Evolutionary conservation across 2,329 filamentous ascomycete genomes (phyloP), one percentile per base, ranked within the genome.

Genomic region (Colletotrichum nymphaeae): DNA sequence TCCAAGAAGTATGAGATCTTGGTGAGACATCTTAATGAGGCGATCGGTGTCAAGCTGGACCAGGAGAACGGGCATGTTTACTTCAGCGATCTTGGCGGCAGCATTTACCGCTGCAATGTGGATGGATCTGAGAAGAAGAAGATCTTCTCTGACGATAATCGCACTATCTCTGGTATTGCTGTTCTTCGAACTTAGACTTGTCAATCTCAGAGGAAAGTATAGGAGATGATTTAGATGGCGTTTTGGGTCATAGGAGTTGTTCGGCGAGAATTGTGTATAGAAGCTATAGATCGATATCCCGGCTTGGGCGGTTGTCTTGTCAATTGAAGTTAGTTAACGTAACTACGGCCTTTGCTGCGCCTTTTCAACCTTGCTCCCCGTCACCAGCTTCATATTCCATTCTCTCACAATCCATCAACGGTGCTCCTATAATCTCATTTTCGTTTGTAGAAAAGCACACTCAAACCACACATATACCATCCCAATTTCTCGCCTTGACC

Each of bases 31-130:
- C 75, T 88, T 28, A 80, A 87, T 63, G 87, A 88, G 76, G 82
- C 84, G 1, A 87, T 87, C 74, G 86, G 86, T 7, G 63, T 88
- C 55, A 84, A 81, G 62, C 46, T 88, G 4, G 84, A 86, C 69
- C 55, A 75, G 14, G 76, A 76, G 49, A 83, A 81, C 14, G 75
- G 79, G 1, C 77, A 80, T 28, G 78, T 86, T 5, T 86, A 83
- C 70, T 77, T 81, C 4, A 82, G 84, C 0, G 85, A 86, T 67
- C 74, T 86, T 3, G 81, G 83, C 1, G 85, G 85, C 1, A 76
- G 77, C 12, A 78, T 86, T 1, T 85, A 85, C 64, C 75, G 78
- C 42, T 78, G 79, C 30, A 78, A 81, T 67, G 68, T 82, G 70
- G 81, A 84, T 53, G 81, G 81, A 5, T 69, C 70, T 7, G 76